Evolutionary conservation across 306 rosid genomes (phyloP), one percentile per base, ranked within the genome.

Genomic region (Senna siamea): DNA sequence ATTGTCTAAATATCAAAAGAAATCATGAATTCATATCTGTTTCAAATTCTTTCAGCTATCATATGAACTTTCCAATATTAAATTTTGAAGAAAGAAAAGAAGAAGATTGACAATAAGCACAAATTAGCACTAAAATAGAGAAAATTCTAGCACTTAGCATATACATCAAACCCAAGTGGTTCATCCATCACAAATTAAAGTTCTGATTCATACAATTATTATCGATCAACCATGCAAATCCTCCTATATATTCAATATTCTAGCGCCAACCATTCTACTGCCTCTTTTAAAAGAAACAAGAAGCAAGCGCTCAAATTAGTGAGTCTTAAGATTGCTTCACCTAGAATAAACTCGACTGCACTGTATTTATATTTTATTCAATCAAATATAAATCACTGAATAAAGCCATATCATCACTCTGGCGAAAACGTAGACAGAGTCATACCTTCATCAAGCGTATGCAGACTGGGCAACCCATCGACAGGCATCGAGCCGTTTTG

Each of bases 381-480:
- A 18, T 53, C n/a, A 55, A 71, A 37, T 7, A 57, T 8, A 9
- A 72, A 57, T 1, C 15, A 57, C 23, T n/a, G 41, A 8, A 22
- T 1, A 57, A 46, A 71, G 26, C 10, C 38, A 5, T 5, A 81
- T 66, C 40, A 56, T 50, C 52, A 81, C 43, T 53, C 79, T 0
- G 66, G 58, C 4, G 50, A 62, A 55, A 30, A 81, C 20, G 69
- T 76, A 66, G 32, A 23, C 30, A 28, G 22, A 83, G 35, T 74
- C 74, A 47, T 89, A 92, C 97, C 98, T 88, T 85, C 94, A 14
- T 74, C 87, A 40, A 85, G 89, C 38, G 92, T 79, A 23, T 83
- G 96, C 41, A 89, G 81, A 83, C 89, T 86, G 70, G 97, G 92
- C 83, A 89, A 70, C 20, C 96, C 97, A n/a, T 82, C 89, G 12